These are phyloP conservation scores for Syzygium aqueum DNA, from an alignment of 345 rosid species.

Conservation along the genomic window DNA sequence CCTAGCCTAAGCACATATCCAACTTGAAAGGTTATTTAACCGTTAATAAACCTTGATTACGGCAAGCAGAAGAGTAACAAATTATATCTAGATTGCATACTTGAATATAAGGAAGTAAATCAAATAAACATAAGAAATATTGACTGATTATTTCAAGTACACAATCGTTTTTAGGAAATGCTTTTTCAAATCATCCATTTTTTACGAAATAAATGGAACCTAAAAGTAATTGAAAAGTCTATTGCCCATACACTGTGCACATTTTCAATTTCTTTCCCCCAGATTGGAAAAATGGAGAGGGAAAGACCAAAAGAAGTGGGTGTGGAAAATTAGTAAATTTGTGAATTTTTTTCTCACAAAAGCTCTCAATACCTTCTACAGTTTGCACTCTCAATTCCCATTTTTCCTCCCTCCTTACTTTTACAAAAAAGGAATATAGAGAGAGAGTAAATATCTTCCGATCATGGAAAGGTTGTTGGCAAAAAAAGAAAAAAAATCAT, in stretches of 20 bases:
- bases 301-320: background rate
- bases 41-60: accelerated
- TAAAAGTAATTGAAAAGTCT: too few species aligned
- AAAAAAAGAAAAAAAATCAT: background rate
- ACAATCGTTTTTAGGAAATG: too few species aligned
- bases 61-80: too few species aligned
- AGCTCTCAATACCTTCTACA: background rate
- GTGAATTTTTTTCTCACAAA: background rate
- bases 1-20: too few species aligned
- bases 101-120: too few species aligned
- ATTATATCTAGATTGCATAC: too few species aligned
- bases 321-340: background rate
- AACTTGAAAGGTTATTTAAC: too few species aligned
- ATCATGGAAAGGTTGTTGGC: background rate
- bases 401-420: background rate
- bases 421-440: background rate
- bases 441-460: background rate
- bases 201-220: too few species aligned
- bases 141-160: too few species aligned
- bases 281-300: background rate
- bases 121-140: too few species aligned
- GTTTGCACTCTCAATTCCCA: background rate
- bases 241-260: background rate
- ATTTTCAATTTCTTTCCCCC: background rate
- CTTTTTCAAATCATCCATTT: too few species aligned